Conservation (phyloP, 2,329 filamentous ascomycete species). For the Emmonsiellopsis sp. region DNA sequence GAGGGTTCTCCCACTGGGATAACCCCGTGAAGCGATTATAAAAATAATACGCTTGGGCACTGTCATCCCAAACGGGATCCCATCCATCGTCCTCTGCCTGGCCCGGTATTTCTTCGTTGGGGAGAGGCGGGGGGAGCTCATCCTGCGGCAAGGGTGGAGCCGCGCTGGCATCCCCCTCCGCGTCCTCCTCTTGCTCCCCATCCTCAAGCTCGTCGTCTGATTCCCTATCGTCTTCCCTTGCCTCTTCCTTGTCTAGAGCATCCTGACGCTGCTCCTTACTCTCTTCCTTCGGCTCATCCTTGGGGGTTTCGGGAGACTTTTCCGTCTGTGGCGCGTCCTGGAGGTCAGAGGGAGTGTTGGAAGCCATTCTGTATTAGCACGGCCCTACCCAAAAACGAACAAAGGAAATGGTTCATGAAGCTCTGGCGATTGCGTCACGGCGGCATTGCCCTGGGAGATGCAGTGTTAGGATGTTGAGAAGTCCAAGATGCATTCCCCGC, state of each 20-base stretch:
- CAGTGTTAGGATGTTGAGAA: neutral
- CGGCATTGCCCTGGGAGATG: conserved; percentile 1
- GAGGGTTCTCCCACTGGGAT: conserved; percentile 81
- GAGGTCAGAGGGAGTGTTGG: neutral
- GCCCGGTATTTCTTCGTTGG: conserved; percentile 43
- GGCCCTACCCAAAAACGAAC: conserved; percentile 3
- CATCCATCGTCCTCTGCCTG: conserved; percentile 57
- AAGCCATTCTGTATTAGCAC: conserved; percentile 11
- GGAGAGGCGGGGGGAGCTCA: conserved; percentile 41
- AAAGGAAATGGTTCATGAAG: conserved; percentile 5
- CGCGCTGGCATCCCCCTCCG: conserved; percentile 15
- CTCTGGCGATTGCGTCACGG: conserved; percentile 1
- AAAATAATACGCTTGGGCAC: conserved; percentile 66
- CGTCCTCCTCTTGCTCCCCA: conserved; percentile 11
- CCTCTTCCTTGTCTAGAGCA: neutral
- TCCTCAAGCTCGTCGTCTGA: conserved; percentile 5
- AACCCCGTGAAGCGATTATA: conserved; percentile 68
- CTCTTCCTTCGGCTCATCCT: neutral
- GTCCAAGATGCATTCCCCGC: neutral
- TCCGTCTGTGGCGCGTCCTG: neutral
- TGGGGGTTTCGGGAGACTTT: neutral
- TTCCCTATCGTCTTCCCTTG: conserved; percentile 1
- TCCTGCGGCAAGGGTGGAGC: conserved; percentile 34
- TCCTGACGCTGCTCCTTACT: neutral
- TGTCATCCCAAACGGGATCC: conserved; percentile 69